Conservation (phyloP, 2,329 filamentous ascomycete species). For the Myriangium duriaei region DNA sequence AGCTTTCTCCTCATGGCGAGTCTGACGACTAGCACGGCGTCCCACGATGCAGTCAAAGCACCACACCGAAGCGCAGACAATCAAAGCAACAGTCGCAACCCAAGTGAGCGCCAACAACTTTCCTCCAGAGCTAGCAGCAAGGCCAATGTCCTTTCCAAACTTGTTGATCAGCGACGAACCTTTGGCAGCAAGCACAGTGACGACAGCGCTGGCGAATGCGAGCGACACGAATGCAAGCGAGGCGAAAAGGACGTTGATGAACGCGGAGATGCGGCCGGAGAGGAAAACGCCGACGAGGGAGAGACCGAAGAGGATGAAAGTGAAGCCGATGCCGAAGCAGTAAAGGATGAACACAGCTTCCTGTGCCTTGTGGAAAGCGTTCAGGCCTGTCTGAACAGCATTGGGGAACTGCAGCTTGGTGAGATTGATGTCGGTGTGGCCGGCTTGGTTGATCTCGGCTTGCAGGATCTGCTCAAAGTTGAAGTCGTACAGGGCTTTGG, state of each 20-base stretch:
- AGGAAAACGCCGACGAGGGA: slow-evolving; percentile 34
- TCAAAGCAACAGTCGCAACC: slow-evolving; percentile 35
- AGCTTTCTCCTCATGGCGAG: too few species aligned
- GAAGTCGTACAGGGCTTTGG: slow-evolving; percentile 44
- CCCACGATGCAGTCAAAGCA: too few species aligned
- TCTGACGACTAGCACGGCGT: too few species aligned
- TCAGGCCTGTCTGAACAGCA: slow-evolving; percentile 42
- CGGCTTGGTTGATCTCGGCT: slow-evolving; percentile 31
- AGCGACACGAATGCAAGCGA: slow-evolving; percentile 43
- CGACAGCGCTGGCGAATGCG: slow-evolving; percentile 63
- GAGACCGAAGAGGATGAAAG: slow-evolving; percentile 38
- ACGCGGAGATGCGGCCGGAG: slow-evolving; percentile 31
- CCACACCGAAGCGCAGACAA: too few species aligned
- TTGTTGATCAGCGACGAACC: slow-evolving; percentile 41
- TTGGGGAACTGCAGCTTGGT: slow-evolving; percentile 43
- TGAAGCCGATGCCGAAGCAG: slow-evolving; percentile 42
- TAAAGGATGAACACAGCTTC: slow-evolving; percentile 47
- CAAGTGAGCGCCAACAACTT: slow-evolving; percentile 49
- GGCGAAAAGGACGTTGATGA: slow-evolving; percentile 38
- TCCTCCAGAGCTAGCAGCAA: slow-evolving; percentile 38
- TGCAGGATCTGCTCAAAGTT: slow-evolving; percentile 40
- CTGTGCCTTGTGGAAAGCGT: slow-evolving; percentile 36
- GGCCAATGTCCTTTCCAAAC: slow-evolving; percentile 37
- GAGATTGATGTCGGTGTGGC: slow-evolving; percentile 35
- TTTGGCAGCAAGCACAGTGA: slow-evolving; percentile 49